A percentile compares a stretch with the other conserved stretches of the same genome.
phyloP scores from a whole-genome alignment of 257 asterid genomes.

The Schizonepeta tenuifolia region DNA sequence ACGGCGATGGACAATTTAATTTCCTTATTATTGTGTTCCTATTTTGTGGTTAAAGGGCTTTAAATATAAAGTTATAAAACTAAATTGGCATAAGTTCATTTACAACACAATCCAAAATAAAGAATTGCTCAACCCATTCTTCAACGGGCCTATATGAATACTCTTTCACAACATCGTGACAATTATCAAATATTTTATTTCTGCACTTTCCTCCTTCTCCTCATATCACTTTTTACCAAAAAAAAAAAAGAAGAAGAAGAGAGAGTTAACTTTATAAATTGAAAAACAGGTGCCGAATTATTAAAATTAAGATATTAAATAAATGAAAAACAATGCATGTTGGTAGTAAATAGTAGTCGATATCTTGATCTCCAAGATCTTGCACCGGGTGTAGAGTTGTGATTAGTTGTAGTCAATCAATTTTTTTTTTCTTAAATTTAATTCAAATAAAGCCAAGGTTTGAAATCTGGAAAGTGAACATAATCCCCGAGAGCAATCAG shows the following conservation, averaged over 20 bases:
- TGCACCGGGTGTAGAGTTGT: neutral
- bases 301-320: neutral
- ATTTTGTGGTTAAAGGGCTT: too few species aligned
- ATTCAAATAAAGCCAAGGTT: neutral
- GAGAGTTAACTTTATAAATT: neutral
- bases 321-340: neutral
- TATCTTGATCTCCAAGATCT: neutral
- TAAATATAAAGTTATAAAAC: too few species aligned
- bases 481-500: too few species aligned
- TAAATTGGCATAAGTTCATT: too few species aligned
- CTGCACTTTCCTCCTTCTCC: neutral
- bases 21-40: too few species aligned
- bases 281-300: too few species aligned
- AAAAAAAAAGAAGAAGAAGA: neutral
- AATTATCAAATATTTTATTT: neutral
- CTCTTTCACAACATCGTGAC: neutral
- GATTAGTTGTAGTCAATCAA: neutral
- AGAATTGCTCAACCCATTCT: too few species aligned
- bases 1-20: too few species aligned
- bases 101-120: too few species aligned
- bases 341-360: neutral
- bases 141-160: too few species aligned
- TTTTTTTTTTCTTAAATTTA: neutral
- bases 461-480: too few species aligned
- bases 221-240: neutral